Conservation (phyloP, 1,284 basidiomycete genomes). For the Marasmius sp. region DNA sequence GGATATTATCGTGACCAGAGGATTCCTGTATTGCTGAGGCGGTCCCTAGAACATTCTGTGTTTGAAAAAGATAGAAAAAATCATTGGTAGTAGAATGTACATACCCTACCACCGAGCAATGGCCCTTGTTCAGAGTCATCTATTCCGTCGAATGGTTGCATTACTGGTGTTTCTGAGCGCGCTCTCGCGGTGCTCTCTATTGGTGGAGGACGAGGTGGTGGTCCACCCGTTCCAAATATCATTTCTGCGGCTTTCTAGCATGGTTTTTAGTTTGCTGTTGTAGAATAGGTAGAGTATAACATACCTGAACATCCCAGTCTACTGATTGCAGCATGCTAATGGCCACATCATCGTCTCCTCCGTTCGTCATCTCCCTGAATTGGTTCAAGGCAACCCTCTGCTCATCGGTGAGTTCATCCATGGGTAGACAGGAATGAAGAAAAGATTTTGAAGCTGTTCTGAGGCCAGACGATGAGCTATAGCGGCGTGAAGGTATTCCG, state of each 20-base stretch:
- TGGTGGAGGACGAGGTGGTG: slow-evolving; percentile 15
- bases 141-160: slow-evolving; percentile 45
- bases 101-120: slow-evolving; percentile 12
- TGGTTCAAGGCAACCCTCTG: slow-evolving; percentile 43
- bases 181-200: slow-evolving; percentile 2
- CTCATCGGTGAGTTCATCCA: not conserved
- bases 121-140: slow-evolving; percentile 51
- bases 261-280: not conserved
- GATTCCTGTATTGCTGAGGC: not conserved
- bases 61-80: slow-evolving; percentile 16
- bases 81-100: slow-evolving; percentile 18
- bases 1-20: slow-evolving; percentile 27
- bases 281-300: not conserved
- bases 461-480: too few species aligned
- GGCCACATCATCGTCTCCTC: slow-evolving; percentile 56
- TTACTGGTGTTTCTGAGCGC: not conserved
- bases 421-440: not conserved
- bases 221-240: slow-evolving; percentile 37
- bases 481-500: too few species aligned
- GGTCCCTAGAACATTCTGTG: slow-evolving; percentile 31
- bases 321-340: slow-evolving; percentile 58
- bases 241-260: slow-evolving; percentile 58
- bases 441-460: too few species aligned
- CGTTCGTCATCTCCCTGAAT: slow-evolving; percentile 56
- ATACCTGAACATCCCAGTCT: slow-evolving; percentile 69